These are phyloP conservation scores for Monilinia fructigena DNA, from an alignment of 2,329 filamentous ascomycete species.

Conservation along the genomic window DNA sequence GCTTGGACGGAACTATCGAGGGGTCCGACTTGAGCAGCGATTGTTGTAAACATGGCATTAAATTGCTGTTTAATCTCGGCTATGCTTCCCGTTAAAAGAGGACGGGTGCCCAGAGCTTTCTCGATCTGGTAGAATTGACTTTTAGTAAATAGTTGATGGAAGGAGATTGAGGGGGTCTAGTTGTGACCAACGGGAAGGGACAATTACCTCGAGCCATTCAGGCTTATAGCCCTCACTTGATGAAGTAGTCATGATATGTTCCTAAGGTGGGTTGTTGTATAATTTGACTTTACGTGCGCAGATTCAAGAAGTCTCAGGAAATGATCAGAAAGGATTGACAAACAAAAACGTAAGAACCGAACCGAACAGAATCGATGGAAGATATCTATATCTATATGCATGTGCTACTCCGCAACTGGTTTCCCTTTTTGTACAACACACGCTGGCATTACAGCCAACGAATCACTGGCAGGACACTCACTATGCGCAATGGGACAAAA, in stretches of 20 bases:
- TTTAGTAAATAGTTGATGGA: not conserved
- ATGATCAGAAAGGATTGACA: not conserved
- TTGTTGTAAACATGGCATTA: constrained; percentile 19
- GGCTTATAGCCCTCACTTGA: constrained; percentile 28
- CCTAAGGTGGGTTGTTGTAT: not conserved
- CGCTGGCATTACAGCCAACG: not conserved
- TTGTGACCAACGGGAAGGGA: not conserved
- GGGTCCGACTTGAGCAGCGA: constrained; percentile 27
- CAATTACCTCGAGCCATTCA: constrained; percentile 34
- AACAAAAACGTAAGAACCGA: not conserved
- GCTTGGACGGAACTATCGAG: constrained; percentile 28
- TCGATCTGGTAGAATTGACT: constrained; percentile 28
- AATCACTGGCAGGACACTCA: not conserved
- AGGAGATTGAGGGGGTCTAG: not conserved
- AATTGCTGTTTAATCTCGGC: constrained; percentile 30
- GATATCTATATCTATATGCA: no score
- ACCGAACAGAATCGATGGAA: not conserved
- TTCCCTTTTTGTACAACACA: not conserved
- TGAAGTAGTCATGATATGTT: constrained; percentile 12
- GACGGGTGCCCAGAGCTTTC: constrained; percentile 29
- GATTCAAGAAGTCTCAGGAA: not conserved
- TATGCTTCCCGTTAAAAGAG: constrained; percentile 25
- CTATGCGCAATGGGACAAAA: not conserved
- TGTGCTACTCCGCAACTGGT: not conserved
- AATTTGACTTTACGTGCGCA: not conserved